A percentile compares a stretch with the other conserved stretches of the same genome.
phyloP scores from a whole-genome alignment of 352 stramenopile species.

The Pythium scleroteichum region DNA sequence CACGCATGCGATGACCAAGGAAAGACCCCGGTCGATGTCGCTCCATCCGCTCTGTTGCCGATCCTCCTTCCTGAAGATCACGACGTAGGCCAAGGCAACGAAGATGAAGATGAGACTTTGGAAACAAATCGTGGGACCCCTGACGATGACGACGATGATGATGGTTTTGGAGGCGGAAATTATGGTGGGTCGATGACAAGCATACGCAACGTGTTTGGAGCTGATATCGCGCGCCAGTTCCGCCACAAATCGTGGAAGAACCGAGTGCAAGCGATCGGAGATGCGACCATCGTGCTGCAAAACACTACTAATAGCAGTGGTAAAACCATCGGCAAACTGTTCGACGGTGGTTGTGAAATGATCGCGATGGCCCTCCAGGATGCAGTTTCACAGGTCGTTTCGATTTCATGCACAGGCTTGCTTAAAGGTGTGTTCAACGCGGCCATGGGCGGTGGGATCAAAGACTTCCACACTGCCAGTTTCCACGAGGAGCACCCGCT shows the following conservation, averaged over 20 bases:
- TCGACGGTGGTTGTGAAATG: conserved; percentile 66
- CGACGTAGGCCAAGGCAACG: conserved; percentile 23
- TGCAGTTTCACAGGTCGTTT: conserved; percentile 67
- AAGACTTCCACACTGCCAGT: conserved; percentile 55
- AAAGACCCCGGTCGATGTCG: conserved; percentile 68
- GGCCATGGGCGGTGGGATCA: conserved; percentile 41
- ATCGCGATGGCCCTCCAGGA: conserved; percentile 57
- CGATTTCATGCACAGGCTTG: conserved; percentile 54
- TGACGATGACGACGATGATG: conserved; percentile 38
- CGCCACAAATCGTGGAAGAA: conserved; percentile 62
- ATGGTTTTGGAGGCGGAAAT: conserved; percentile 29
- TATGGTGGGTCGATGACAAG: conserved; percentile 19
- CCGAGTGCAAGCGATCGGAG: conserved; percentile 51
- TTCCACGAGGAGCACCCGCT: conserved; percentile 57
- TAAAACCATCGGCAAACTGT: conserved; percentile 52
- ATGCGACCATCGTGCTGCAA: conserved; percentile 55
- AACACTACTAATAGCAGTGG: conserved; percentile 31
- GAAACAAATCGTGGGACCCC: conserved; percentile 22
- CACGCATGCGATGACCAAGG: conserved; percentile 62
- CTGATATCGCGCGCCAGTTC: conserved; percentile 51
- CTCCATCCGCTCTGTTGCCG: conserved; percentile 42
- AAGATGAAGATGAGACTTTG: conserved; percentile 28
- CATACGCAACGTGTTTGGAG: conserved; percentile 52
- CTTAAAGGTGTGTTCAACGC: conserved; percentile 63
- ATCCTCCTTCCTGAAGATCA: conserved; percentile 54